phyloP scores from a whole-genome alignment of 2,329 filamentous ascomycete species.

The Sporothrix brasiliensis region DNA sequence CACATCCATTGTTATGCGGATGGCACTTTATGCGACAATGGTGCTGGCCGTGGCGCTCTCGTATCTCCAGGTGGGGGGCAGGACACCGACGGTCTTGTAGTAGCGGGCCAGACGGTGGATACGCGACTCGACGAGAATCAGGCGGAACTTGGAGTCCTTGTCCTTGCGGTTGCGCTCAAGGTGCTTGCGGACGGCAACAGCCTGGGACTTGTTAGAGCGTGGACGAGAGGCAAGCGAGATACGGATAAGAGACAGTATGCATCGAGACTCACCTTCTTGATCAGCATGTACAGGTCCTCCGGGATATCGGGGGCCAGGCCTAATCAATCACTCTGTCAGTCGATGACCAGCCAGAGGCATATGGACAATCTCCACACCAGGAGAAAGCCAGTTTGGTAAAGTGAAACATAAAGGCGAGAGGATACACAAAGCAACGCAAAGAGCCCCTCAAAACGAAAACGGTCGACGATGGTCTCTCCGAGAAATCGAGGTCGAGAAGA shows the following conservation, averaged over 20 bases:
- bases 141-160: conserved; percentile 99
- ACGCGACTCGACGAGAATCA: conserved; percentile 99
- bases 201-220: conserved; percentile 53
- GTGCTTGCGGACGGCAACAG: conserved; percentile 99
- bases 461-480: neutral
- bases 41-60: conserved; percentile 96
- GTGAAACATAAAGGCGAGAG: neutral
- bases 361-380: conserved; percentile 24
- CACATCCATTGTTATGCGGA: neutral
- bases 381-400: neutral
- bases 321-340: conserved; percentile 90
- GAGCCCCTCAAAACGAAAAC: conserved; percentile 2
- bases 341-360: conserved; percentile 87
- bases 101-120: conserved; percentile 95
- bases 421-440: conserved; percentile 13
- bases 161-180: conserved; percentile 99
- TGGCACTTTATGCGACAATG: conserved; percentile 74
- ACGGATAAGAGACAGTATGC: neutral
- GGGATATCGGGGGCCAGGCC: conserved; percentile 98
- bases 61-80: conserved; percentile 97
- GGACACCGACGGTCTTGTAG: conserved; percentile 93
- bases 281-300: conserved; percentile 99
- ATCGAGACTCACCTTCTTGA: conserved; percentile 82
- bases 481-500: neutral
- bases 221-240: neutral